Conservation (phyloP, 2,329 filamentous ascomycete species). For the Ophiostoma triangulosporum region DNA sequence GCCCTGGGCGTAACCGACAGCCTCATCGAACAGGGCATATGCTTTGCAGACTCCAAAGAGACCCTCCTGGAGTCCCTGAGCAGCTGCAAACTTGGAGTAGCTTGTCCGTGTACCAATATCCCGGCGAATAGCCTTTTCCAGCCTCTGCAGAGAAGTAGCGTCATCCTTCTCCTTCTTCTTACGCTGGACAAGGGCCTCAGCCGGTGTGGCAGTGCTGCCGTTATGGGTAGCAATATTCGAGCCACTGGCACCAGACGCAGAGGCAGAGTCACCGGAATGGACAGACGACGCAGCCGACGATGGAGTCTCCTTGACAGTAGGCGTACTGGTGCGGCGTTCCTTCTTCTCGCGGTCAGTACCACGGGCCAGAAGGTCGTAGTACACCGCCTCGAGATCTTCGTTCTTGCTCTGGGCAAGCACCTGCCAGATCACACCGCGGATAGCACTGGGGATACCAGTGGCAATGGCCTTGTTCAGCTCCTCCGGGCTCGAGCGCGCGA, state of each 20-base stretch:
- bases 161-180: constrained; percentile 74
- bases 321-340: constrained; percentile 42
- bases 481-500: constrained; percentile 75
- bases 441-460: constrained; percentile 83
- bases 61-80: constrained; percentile 81
- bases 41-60: constrained; percentile 95
- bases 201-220: background rate
- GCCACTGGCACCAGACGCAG: constrained; percentile 23
- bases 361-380: constrained; percentile 63
- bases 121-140: constrained; percentile 84
- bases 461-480: constrained; percentile 86
- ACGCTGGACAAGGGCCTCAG: constrained; percentile 40
- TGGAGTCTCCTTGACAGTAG: constrained; percentile 42
- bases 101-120: constrained; percentile 88
- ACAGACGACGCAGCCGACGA: constrained; percentile 75
- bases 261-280: constrained; percentile 63
- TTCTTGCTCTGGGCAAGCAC: constrained; percentile 92
- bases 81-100: constrained; percentile 90
- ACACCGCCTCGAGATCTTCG: constrained; percentile 75
- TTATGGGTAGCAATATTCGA: constrained; percentile 21
- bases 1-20: constrained; percentile 90
- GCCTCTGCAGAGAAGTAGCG: constrained; percentile 54
- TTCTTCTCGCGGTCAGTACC: constrained; percentile 74
- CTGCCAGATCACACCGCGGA: constrained; percentile 98
- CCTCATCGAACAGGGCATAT: constrained; percentile 89